Conservation (phyloP, 192 early-diverging fungal species). For the Linnemannia zychae region DNA sequence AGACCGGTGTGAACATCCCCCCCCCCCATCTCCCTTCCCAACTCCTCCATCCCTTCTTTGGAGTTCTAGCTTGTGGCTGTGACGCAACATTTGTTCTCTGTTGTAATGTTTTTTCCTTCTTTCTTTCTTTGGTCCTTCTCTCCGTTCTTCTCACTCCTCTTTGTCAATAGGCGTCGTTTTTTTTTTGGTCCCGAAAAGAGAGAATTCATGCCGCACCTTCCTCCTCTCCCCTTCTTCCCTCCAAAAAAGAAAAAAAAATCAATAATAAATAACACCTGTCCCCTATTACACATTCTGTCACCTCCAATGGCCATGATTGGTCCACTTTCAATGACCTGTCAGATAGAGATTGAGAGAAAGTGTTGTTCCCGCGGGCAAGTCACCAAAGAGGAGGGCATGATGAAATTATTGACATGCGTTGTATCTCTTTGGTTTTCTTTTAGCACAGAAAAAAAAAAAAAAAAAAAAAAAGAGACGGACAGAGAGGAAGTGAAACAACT, state of each 20-base stretch:
- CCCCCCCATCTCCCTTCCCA: too few species aligned
- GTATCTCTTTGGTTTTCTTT: not conserved
- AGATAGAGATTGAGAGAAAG: too few species aligned
- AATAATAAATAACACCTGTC: too few species aligned
- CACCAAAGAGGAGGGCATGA: not conserved
- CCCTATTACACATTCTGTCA: not conserved
- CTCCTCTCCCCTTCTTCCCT: not conserved
- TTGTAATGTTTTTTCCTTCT: not conserved
- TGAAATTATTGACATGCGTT: conserved; percentile 3
- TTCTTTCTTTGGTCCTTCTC: not conserved
- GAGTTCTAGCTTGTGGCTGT: too few species aligned
- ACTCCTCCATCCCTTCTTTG: too few species aligned
- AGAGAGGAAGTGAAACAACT: too few species aligned
- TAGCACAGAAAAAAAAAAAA: too few species aligned
- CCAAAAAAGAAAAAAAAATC: too few species aligned
- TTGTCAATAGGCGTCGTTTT: not conserved
- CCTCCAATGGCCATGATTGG: not conserved
- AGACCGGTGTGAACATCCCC: too few species aligned
- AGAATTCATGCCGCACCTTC: not conserved
- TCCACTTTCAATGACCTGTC: too few species aligned
- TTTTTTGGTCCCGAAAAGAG: not conserved
- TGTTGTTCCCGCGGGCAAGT: not conserved
- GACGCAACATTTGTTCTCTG: too few species aligned
- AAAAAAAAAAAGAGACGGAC: too few species aligned
- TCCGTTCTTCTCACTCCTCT: not conserved